Base-by-base conservation (phyloP, 1,284 basidiomycete genomes). In the Ustilago crameri region DNA sequence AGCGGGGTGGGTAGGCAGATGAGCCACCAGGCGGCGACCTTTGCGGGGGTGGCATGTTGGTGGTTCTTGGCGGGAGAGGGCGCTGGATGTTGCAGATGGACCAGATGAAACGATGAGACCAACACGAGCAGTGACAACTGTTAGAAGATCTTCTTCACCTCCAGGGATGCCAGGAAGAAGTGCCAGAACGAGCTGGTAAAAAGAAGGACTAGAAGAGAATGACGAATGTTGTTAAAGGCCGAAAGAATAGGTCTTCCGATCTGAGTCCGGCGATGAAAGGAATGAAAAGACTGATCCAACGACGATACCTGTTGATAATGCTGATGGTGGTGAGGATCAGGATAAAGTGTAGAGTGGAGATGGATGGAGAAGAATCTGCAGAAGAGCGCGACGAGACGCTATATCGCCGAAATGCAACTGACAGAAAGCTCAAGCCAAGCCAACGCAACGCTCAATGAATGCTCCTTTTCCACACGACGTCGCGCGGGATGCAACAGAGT, bases 1-100 rank as follows among this genome's bases (percentile, higher is more conserved):
- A 52, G 34, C 55, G 61, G 12, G 48, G 58, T 15, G 55, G 57
- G 38, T 61, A 56, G 22, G 53, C 52, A 22, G 63, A 51, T 5
- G 64, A 61, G 15, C 48, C 64, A 9, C 64, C 64, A 9, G 57
- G 57, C 10, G 64, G 64, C 17, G 64, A 69, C 17, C 60, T 46
- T 30, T 69, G 66, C 23, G 65, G 54, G 20, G 65, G 65, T 34
- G 56, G 56, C 47, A 49, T 68, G 22, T 20, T 45, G 22, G 35
- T 17, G 34, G n/a, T 38, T 8, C 38, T 5, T 9, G 5, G 3
- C 18, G 5, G n/a, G 17, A 23, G 9, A 23, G 4, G 1, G 2
- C 2, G 7, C 12, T 27, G 32, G 17, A 18, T 24, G 37, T 22
- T 50, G 47, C n/a, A 3, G 34, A 24, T 34, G 30, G 9, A 37